These are phyloP conservation scores for Peniophora sp. DNA, from an alignment of 1,284 basidiomycete genomes.

Conservation along the genomic window DNA sequence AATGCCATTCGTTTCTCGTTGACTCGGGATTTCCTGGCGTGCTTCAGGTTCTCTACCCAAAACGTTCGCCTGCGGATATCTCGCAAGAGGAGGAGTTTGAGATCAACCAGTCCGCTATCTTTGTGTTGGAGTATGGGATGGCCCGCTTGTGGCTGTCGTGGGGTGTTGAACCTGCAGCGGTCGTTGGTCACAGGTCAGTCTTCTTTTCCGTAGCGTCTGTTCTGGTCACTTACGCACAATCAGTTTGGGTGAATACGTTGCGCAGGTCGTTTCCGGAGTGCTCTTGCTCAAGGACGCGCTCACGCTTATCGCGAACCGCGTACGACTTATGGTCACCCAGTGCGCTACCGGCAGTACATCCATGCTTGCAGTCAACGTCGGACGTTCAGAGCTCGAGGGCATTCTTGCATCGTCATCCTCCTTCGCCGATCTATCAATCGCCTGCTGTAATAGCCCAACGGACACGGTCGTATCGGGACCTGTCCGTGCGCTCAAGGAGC, in stretches of 20 bases:
- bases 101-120: constrained; percentile 45
- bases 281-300: constrained; percentile 48
- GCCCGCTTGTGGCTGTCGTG: constrained; percentile 55
- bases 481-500: constrained; percentile 27
- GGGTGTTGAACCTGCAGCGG: constrained; percentile 49
- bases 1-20: constrained; percentile 44
- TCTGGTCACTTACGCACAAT: constrained; percentile 2
- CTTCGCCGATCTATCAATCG: constrained; percentile 36
- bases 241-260: constrained; percentile 67
- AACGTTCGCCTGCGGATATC: constrained; percentile 13
- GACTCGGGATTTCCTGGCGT: constrained; percentile 44
- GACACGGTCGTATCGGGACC: constrained; percentile 55
- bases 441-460: constrained; percentile 53
- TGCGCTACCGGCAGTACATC: constrained; percentile 39
- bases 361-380: constrained; percentile 51
- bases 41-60: constrained; percentile 32
- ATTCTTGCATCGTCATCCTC: constrained; percentile 24
- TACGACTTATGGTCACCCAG: constrained; percentile 40
- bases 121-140: constrained; percentile 55
- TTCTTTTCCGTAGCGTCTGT: neutral
- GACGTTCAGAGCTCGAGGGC: constrained; percentile 23
- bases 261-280: constrained; percentile 50
- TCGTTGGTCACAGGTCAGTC: constrained; percentile 62
- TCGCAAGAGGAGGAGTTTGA: constrained; percentile 27
- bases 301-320: constrained; percentile 48